These are phyloP conservation scores for Westerdykella sp. DNA, from an alignment of 2,329 filamentous ascomycete species.

Conservation along the genomic window DNA sequence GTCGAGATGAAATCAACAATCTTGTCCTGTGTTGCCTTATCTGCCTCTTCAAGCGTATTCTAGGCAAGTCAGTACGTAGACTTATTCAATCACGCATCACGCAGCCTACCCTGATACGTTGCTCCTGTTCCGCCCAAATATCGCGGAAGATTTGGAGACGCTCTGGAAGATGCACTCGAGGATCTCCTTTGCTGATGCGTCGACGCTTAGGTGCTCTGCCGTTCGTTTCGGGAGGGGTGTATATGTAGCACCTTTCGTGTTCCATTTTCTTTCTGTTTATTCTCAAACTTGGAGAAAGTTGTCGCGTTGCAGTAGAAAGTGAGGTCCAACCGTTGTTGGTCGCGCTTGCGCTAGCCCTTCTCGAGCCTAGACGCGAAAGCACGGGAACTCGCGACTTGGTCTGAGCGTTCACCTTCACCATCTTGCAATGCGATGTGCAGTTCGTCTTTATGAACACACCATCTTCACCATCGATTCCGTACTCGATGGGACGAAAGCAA, in stretches of 20 bases:
- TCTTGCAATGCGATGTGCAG: no score
- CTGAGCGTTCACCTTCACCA: neutral
- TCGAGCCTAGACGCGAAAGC: neutral
- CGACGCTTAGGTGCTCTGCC: conserved; percentile 39
- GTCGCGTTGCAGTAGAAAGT: neutral
- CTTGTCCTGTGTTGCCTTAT: conserved; percentile 35
- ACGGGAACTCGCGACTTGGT: neutral
- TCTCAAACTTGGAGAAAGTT: neutral
- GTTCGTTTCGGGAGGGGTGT: conserved; percentile 32
- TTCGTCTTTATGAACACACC: no score
- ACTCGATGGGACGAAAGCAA: no score
- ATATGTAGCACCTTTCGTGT: conserved; percentile 45
- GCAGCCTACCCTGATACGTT: conserved; percentile 52
- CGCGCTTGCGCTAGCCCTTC: neutral
- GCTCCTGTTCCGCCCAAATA: conserved; percentile 60
- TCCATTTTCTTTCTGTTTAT: conserved; percentile 35
- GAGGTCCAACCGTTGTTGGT: neutral
- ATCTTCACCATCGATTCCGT: no score
- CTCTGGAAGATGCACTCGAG: conserved; percentile 30
- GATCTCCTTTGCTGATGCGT: conserved; percentile 26
- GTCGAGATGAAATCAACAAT: conserved; percentile 37
- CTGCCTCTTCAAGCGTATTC: conserved; percentile 36
- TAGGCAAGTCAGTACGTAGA: conserved; percentile 14
- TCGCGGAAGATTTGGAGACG: conserved; percentile 56
- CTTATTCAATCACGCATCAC: neutral